phyloP scores from a whole-genome alignment of 192 early-diverging fungal genomes.

The Powellomyces hirtus region DNA sequence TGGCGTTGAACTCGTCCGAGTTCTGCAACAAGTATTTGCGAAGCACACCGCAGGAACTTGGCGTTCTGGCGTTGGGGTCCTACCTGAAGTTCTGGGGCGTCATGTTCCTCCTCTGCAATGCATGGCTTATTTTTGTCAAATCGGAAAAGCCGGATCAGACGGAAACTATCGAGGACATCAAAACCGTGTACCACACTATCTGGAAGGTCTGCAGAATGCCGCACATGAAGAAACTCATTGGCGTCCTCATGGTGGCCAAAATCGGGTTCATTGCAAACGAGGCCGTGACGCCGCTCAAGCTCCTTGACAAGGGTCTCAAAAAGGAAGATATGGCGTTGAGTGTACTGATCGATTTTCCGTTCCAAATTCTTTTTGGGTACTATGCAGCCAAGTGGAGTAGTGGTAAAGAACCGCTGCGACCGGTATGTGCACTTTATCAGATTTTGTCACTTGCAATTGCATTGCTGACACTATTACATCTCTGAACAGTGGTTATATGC shows the following conservation, averaged over 20 bases:
- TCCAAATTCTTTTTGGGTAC: conserved; percentile 96
- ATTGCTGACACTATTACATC: too few relatives aligned
- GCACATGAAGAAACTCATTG: conserved; percentile 83
- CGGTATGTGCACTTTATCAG: conserved; percentile 49
- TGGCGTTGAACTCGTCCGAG: conserved; percentile 91
- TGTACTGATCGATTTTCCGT: conserved; percentile 91
- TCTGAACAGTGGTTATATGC: conserved; percentile 79
- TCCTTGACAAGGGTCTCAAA: conserved; percentile 90
- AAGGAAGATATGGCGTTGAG: conserved; percentile 94
- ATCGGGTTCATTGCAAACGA: conserved; percentile 97
- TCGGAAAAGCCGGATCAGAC: conserved; percentile 48
- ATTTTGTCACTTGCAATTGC: too few relatives aligned
- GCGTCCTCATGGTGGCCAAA: conserved; percentile 80
- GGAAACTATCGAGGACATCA: conserved; percentile 29
- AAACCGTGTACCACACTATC: conserved; percentile 78
- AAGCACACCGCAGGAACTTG: conserved; percentile 57
- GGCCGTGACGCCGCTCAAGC: conserved; percentile 88
- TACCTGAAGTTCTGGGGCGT: conserved; percentile 95
- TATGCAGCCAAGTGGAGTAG: conserved; percentile 95
- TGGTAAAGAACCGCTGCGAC: conserved; percentile 77
- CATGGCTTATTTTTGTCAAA: conserved; percentile 78
- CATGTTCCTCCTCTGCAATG: conserved; percentile 83
- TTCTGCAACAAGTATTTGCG: conserved; percentile 91
- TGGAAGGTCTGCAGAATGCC: conserved; percentile 81
- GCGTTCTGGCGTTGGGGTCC: conserved; percentile 75